Conservation (phyloP, 768 basidiomycete genomes). For the Fibroporia radiculosa region DNA sequence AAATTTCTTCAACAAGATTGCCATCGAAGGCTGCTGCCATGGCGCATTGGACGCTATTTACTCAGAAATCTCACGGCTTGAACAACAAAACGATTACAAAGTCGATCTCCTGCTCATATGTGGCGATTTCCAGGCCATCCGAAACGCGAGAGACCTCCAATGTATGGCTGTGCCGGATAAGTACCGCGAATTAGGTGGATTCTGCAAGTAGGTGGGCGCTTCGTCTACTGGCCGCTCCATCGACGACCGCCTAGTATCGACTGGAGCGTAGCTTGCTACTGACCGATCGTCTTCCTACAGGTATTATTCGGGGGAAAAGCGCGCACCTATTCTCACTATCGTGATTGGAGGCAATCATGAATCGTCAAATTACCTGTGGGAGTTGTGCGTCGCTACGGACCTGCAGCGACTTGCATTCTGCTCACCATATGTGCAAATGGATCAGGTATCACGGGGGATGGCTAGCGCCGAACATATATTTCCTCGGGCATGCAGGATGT, state of each 20-base stretch:
- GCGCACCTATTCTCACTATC: conserved; percentile 83
- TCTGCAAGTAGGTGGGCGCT: conserved; percentile 55
- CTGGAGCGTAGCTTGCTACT: neutral
- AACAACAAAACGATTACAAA: conserved; percentile 51
- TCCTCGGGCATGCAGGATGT: conserved; percentile 86
- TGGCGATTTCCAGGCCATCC: conserved; percentile 92
- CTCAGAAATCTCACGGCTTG: conserved; percentile 53
- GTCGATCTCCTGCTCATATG: conserved; percentile 88
- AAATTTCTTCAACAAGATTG: too few species aligned
- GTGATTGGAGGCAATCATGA: conserved; percentile 99
- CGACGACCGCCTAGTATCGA: neutral
- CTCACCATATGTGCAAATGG: neutral
- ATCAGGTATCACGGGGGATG: conserved; percentile 91
- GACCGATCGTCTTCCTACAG: conserved; percentile 26
- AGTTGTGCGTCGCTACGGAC: conserved; percentile 67
- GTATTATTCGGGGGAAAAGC: conserved; percentile 80
- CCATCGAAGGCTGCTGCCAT: conserved; percentile 93
- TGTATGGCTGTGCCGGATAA: conserved; percentile 90
- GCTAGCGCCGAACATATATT: conserved; percentile 96
- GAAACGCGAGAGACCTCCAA: conserved; percentile 77
- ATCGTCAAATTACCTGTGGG: conserved; percentile 95
- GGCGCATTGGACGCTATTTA: conserved; percentile 90
- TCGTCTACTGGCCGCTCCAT: neutral
- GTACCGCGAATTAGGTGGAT: conserved; percentile 77
- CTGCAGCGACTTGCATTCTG: neutral